Base-by-base conservation (phyloP, 2,329 filamentous ascomycete species). In the Lachnellula willkommii region DNA sequence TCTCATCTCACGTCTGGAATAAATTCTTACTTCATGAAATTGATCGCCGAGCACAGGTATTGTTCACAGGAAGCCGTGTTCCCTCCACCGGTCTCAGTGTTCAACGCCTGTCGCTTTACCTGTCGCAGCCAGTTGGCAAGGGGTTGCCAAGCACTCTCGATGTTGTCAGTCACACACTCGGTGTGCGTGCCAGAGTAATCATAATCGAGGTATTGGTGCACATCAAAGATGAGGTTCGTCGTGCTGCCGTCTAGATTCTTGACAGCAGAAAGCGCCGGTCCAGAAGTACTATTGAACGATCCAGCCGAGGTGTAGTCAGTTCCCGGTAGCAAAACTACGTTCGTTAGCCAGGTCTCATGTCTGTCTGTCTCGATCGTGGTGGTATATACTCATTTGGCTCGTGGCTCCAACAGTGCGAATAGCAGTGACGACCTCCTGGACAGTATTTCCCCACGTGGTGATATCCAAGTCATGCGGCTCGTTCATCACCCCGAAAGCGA, bases 401-500 rank as follows among this genome's bases (percentile, higher is more conserved):
- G 73, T 77, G n/a, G 84, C 84, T n/a, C 84, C 85, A 2, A 81
- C 79, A 43, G 77, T 69, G 45, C 85, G 80, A 63, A 89, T 87
- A 3, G 83, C 85, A 0, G 79, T 83, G 1, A 89, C 85, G 15
- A 75, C 83, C 12, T 75, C 75, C 66, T 88, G 85, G 58, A 81
- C 79, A 0, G 81, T 83, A 4, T 74, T 68, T 0, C 80, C 82
- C 85, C 85, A 88, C 1, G 71, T 68, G 26, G 65, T 68, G 60
- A 87, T 74, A 85, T 64, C 60, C n/a, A 59, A 22, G 20, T 64
- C 59, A 40, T 59, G 54, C 3, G 85, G 84, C 71, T 85, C 85
- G 70, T 88, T 89, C 84, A 88, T 88, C 46, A 88, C 67, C 14
- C 83, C 84, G 61, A 88, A 85, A 3, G 80, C 74, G 26, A 88